A percentile compares a stretch with the other conserved stretches of the same genome.
These are phyloP conservation scores for Pistacia vera DNA, from an alignment of 345 rosid species.

Conservation along the genomic window DNA sequence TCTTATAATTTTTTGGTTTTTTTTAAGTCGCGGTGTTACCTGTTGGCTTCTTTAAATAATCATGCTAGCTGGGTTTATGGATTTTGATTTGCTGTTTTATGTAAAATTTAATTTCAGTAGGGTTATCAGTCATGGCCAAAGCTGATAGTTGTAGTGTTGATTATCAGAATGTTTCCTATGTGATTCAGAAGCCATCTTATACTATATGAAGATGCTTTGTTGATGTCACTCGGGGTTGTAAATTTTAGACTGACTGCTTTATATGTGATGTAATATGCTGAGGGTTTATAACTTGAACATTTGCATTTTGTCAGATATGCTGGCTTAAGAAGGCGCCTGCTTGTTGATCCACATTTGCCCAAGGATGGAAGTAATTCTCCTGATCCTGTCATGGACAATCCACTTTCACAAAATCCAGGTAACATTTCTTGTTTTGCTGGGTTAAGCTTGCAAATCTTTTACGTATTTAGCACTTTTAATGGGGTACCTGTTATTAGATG, in stretches of 20 bases:
- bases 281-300: not conserved
- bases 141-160: not conserved
- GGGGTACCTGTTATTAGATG: not conserved
- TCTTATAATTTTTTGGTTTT: not conserved
- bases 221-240: not conserved
- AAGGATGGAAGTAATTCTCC: slow-evolving; percentile 66
- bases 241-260: not conserved
- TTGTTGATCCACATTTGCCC: slow-evolving; percentile 72
- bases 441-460: not conserved
- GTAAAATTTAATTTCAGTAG: not conserved
- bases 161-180: not conserved
- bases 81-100: not conserved
- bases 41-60: not conserved
- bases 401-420: slow-evolving; percentile 98
- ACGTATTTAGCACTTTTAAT: not conserved
- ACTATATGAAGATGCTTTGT: not conserved
- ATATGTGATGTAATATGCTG: too few species aligned
- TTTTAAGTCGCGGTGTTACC: not conserved
- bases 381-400: slow-evolving; percentile 81
- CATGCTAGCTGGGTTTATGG: not conserved
- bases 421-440: slow-evolving; percentile 20
- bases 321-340: slow-evolving; percentile 69
- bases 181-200: not conserved
- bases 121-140: not conserved
- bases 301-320: slow-evolving; percentile 66